Evolutionary conservation across 805 yeast genomes (phyloP).

Genomic region (Vanderwaltozyma verrucispora): DNA sequence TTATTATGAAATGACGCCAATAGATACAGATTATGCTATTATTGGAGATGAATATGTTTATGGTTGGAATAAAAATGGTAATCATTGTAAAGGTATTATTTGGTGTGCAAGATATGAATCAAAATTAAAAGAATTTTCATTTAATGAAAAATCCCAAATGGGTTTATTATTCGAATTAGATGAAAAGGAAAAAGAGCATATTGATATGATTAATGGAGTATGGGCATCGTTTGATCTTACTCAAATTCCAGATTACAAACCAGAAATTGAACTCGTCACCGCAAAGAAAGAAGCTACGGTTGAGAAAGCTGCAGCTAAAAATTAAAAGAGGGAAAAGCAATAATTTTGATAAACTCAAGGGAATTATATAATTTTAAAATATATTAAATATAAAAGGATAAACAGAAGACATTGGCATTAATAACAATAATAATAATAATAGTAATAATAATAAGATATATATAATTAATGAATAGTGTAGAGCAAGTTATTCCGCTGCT

Average conservation of each 20-base stretch:
- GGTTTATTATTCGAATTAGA: conserved; percentile 1
- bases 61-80: not conserved
- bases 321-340: too few relatives aligned
- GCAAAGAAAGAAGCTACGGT: too few relatives aligned
- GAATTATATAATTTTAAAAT: too few relatives aligned
- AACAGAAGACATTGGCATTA: too few relatives aligned
- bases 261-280: too few relatives aligned
- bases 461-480: too few relatives aligned
- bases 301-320: too few relatives aligned
- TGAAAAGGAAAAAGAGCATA: not conserved
- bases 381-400: too few relatives aligned
- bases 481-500: too few relatives aligned
- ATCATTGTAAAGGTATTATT: conserved; percentile 1
- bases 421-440: too few relatives aligned
- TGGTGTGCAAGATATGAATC: conserved; percentile 2
- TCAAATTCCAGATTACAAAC: not conserved
- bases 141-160: not conserved
- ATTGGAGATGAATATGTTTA: not conserved
- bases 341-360: too few relatives aligned
- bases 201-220: conserved; percentile 1
- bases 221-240: conserved; percentile 1
- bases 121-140: not conserved
- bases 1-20: conserved; percentile 4
- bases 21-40: conserved; percentile 3
- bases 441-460: too few relatives aligned